These are phyloP conservation scores for Stemphylium vesicarium DNA, from an alignment of 2,329 filamentous ascomycete species.

Conservation along the genomic window DNA sequence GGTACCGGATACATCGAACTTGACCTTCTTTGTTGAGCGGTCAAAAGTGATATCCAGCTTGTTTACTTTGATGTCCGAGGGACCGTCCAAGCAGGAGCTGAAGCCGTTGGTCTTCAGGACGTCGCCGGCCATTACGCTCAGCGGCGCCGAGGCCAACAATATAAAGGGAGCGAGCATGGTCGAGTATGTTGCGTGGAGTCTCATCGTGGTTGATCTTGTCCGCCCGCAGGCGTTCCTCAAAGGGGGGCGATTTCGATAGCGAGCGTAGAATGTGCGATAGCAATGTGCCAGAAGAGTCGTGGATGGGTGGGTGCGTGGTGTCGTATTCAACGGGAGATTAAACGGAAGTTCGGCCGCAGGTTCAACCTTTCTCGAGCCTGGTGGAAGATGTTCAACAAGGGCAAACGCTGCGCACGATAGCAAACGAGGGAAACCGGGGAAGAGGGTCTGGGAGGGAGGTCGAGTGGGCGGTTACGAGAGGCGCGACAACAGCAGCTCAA, in stretches of 20 bases:
- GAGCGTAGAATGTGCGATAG: slow-evolving; percentile 8
- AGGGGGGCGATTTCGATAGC: slow-evolving; percentile 19
- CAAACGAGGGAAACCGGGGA: neutral
- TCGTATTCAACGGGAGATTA: slow-evolving; percentile 24
- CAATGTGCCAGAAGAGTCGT: neutral
- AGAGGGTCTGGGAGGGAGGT: neutral
- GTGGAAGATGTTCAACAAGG: slow-evolving; percentile 22
- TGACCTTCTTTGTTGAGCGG: slow-evolving; percentile 72
- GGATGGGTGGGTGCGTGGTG: neutral
- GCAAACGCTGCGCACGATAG: slow-evolving; percentile 8
- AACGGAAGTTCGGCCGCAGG: slow-evolving; percentile 40
- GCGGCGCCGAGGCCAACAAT: slow-evolving; percentile 46
- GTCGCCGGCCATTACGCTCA: slow-evolving; percentile 67
- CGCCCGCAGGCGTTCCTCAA: slow-evolving; percentile 40
- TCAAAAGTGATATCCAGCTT: slow-evolving; percentile 81
- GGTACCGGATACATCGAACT: slow-evolving; percentile 81
- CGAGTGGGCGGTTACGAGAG: neutral
- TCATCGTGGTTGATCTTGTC: slow-evolving; percentile 23
- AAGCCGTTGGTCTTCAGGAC: slow-evolving; percentile 83
- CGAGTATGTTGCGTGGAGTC: slow-evolving; percentile 43
- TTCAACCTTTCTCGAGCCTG: slow-evolving; percentile 46
- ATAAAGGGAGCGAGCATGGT: slow-evolving; percentile 48
- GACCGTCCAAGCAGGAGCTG: slow-evolving; percentile 68
- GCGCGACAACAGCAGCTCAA: slow-evolving; percentile 23
- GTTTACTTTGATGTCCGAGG: slow-evolving; percentile 70